Percentiles rank a stretch among this genome's conserved stretches.
phyloP scores from a whole-genome alignment of 805 yeast species.

The Ogataea angusta region DNA sequence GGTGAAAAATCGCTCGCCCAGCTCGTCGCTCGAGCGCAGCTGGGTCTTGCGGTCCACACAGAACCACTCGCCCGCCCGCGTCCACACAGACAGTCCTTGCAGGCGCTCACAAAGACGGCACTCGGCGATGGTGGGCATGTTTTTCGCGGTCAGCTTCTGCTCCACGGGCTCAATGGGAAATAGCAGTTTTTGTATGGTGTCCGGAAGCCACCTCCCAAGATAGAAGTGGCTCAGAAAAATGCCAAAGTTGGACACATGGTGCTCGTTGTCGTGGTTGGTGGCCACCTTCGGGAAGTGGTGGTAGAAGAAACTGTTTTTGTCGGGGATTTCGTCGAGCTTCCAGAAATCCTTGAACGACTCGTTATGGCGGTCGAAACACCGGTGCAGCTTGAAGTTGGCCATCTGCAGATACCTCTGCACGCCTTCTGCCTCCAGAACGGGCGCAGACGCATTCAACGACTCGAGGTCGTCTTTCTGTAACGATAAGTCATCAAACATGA shows the following conservation, averaged over 20 bases:
- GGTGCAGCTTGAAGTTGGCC: slow-evolving; percentile 13
- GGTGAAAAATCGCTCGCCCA: slow-evolving; percentile 23
- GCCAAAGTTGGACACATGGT: slow-evolving; percentile 28
- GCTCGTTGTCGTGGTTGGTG: slow-evolving; percentile 31
- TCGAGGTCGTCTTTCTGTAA: slow-evolving; percentile 24
- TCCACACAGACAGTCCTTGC: slow-evolving; percentile 29
- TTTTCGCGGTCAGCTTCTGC: slow-evolving; percentile 27
- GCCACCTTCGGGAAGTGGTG: slow-evolving; percentile 33
- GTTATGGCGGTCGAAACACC: slow-evolving; percentile 26
- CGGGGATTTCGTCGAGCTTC: slow-evolving; percentile 29
- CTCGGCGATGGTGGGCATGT: slow-evolving; percentile 31
- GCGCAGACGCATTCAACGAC: slow-evolving; percentile 4
- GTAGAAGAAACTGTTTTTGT: slow-evolving; percentile 28
- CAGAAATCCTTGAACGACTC: slow-evolving; percentile 28
- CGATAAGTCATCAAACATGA: slow-evolving; percentile 22
- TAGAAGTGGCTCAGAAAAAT: slow-evolving; percentile 32
- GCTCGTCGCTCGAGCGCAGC: slow-evolving; percentile 19
- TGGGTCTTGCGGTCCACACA: slow-evolving; percentile 21
- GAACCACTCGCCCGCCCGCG: slow-evolving; percentile 31
- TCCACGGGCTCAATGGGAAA: slow-evolving; percentile 29
- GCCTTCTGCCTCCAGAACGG: slow-evolving; percentile 7
- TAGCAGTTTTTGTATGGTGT: slow-evolving; percentile 20
- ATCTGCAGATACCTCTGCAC: not conserved
- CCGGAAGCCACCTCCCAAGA: slow-evolving; percentile 35
- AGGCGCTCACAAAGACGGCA: slow-evolving; percentile 29